Conservation (phyloP, 169 alveolate species). For the Theileria orientalis region DNA sequence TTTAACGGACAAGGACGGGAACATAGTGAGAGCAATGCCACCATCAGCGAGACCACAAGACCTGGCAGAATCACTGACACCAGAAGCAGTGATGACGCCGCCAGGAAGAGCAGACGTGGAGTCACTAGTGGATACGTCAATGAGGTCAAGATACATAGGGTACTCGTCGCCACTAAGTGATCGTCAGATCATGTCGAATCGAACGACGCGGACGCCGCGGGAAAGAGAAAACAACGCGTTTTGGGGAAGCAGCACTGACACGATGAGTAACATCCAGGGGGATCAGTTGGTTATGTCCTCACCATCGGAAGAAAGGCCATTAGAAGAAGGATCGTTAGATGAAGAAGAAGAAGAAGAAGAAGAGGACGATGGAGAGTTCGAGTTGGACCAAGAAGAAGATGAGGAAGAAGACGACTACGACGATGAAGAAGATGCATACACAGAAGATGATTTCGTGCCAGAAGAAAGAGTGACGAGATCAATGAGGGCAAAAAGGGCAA, state of each 20-base stretch:
- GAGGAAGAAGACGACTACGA: neutral
- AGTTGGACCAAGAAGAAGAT: neutral
- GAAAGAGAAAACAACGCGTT: no score
- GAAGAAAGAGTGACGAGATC: neutral
- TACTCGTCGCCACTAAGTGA: no score
- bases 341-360: no score
- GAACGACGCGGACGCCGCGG: no score
- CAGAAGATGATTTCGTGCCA: neutral
- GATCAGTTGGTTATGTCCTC: no score
- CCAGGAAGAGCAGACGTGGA: neutral
- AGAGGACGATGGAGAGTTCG: neutral
- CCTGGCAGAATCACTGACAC: neutral
- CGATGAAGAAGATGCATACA: neutral
- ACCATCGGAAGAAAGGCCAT: no score
- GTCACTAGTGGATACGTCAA: neutral
- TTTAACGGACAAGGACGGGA: conserved; percentile 36
- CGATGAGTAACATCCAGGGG: no score
- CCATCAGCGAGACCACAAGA: conserved; percentile 39
- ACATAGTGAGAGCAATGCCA: conserved; percentile 37
- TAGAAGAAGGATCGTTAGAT: no score
- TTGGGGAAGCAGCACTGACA: no score
- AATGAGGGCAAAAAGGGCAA: neutral
- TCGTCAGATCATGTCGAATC: no score
- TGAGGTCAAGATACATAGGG: no score
- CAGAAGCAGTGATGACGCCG: neutral